A percentile compares a stretch with the other conserved stretches of the same genome.
phyloP scores from a whole-genome alignment of 768 basidiomycete genomes.

The Tricholoma terreum region DNA sequence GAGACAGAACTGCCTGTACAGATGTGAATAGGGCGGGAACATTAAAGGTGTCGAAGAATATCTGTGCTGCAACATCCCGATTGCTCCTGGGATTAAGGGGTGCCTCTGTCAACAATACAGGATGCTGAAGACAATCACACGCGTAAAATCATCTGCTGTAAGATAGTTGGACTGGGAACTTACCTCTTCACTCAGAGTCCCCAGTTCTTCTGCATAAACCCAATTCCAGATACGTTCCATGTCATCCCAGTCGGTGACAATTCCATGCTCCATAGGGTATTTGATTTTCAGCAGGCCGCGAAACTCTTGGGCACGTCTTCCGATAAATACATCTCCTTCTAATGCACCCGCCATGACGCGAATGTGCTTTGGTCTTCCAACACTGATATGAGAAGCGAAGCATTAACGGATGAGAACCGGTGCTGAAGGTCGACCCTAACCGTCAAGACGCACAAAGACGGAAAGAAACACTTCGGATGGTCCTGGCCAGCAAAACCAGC shows the following conservation, averaged over 20 bases:
- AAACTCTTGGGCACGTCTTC: conserved; percentile 91
- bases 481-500: conserved; percentile 99
- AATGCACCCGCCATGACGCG: conserved; percentile 97
- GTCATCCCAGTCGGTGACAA: conserved; percentile 99
- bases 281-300: conserved; percentile 95
- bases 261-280: conserved; percentile 99
- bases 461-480: conserved; percentile 99
- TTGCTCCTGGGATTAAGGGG: conserved; percentile 96
- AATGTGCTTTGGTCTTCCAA: conserved; percentile 96
- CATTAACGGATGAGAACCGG: conserved; percentile 23
- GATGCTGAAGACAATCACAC: conserved; percentile 63
- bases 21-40: conserved; percentile 96
- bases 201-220: conserved; percentile 95
- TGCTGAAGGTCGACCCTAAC: conserved; percentile 30
- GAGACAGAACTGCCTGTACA: conserved; percentile 93
- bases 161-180: conserved; percentile 15
- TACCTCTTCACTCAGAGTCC: conserved; percentile 96
- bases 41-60: conserved; percentile 99
- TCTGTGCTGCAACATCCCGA: conserved; percentile 94
- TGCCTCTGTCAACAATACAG: conserved; percentile 95
- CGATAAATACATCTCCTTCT: conserved; percentile 96
- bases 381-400: conserved; percentile 44
- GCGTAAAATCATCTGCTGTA: conserved; percentile 16
- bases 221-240: conserved; percentile 99
- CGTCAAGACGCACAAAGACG: conserved; percentile 82